Evolutionary conservation across 306 rosid genomes (phyloP).

Genomic region (Cicer judaicum): DNA sequence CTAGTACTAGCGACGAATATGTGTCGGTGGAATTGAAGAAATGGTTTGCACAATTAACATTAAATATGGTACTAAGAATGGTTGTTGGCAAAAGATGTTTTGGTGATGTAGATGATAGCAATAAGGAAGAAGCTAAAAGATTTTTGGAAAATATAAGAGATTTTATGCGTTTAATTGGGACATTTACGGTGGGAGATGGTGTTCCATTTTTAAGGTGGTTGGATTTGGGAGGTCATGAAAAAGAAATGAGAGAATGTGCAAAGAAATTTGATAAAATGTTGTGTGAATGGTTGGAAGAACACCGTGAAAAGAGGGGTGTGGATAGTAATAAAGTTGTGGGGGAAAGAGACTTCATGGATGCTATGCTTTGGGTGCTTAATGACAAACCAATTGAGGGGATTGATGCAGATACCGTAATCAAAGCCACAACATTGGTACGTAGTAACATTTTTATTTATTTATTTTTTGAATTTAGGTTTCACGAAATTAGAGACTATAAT

Average conservation of each 20-base stretch:
- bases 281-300: slow-evolving; percentile 50
- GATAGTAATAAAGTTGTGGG: neutral
- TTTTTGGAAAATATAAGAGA: slow-evolving; percentile 15
- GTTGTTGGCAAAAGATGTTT: slow-evolving; percentile 43
- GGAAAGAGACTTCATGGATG: slow-evolving; percentile 41
- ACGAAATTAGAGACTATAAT: too few species aligned
- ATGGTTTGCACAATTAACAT: slow-evolving; percentile 36
- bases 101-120: neutral
- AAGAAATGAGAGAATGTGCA: slow-evolving; percentile 42
- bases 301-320: slow-evolving; percentile 18
- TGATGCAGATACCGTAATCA: slow-evolving; percentile 39
- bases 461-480: too few species aligned
- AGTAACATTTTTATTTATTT: neutral
- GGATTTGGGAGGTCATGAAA: slow-evolving; percentile 50
- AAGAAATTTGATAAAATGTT: slow-evolving; percentile 38
- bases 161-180: slow-evolving; percentile 36
- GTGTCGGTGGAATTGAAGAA: slow-evolving; percentile 37
- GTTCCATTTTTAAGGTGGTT: slow-evolving; percentile 41
- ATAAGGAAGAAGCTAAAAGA: slow-evolving; percentile 5
- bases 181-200: slow-evolving; percentile 39
- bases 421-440: slow-evolving; percentile 44
- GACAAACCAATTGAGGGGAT: neutral
- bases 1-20: neutral
- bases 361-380: slow-evolving; percentile 33
- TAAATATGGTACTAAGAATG: slow-evolving; percentile 35